These are phyloP conservation scores for Darksidea phi DNA, from an alignment of 495 filamentous ascomycete genomes.

Conservation along the genomic window DNA sequence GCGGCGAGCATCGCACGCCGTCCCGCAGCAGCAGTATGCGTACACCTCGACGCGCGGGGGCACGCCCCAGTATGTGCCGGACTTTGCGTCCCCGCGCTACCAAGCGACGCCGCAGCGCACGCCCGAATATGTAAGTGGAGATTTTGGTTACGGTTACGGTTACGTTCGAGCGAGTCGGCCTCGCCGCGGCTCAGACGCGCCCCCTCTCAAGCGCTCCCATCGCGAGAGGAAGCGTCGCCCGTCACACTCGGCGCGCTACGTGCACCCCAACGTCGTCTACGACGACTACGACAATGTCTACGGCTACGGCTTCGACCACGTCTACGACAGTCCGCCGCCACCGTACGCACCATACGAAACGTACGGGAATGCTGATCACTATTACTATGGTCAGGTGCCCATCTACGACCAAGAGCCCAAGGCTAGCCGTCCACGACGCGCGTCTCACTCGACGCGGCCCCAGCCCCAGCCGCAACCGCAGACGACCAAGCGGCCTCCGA, in stretches of 20 bases:
- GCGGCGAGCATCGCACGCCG: constrained; percentile 41
- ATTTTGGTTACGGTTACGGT: constrained; percentile 42
- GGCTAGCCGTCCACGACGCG: constrained; percentile 37
- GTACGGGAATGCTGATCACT: constrained; percentile 41
- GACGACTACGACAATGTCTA: constrained; percentile 31
- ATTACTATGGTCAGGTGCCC: constrained; percentile 45
- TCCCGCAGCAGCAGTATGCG: constrained; percentile 28
- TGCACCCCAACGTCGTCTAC: constrained; percentile 37
- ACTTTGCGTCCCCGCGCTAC: constrained; percentile 40
- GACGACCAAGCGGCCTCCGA: constrained; percentile 35
- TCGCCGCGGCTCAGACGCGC: constrained; percentile 37
- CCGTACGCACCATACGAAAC: constrained; percentile 41
- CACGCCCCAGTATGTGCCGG: constrained; percentile 32
- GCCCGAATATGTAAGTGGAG: constrained; percentile 46
- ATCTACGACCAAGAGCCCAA: constrained; percentile 41
- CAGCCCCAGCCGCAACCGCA: constrained; percentile 30
- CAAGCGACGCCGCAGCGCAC: constrained; percentile 42
- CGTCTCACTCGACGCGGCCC: constrained; percentile 42
- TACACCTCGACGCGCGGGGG: constrained; percentile 35
- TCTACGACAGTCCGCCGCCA: constrained; percentile 42
- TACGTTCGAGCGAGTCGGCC: constrained; percentile 35
- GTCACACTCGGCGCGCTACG: constrained; percentile 37
- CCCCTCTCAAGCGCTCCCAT: constrained; percentile 35
- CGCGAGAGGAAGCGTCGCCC: constrained; percentile 39
- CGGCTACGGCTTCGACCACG: constrained; percentile 35